phyloP scores from a whole-genome alignment of 2,329 filamentous ascomycete genomes.

The Trichophyton benhamiae region DNA sequence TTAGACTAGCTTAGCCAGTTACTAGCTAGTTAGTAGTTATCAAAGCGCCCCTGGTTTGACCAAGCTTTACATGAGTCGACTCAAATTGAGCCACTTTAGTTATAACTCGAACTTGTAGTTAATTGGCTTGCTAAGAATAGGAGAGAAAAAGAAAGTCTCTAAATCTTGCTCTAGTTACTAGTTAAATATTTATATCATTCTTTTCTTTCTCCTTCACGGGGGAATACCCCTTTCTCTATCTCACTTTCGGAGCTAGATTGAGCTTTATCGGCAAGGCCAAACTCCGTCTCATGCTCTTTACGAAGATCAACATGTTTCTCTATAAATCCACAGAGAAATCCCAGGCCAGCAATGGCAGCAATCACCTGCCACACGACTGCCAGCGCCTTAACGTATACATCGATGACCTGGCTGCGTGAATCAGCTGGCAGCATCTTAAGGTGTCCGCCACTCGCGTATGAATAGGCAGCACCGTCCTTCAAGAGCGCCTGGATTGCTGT shows the following conservation, averaged over 20 bases:
- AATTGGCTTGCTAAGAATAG: too few species aligned
- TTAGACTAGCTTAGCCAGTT: too few species aligned
- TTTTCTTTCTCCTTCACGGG: too few species aligned
- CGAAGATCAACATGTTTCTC: conserved; percentile 7
- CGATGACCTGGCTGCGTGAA: background rate
- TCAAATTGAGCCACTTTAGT: too few species aligned
- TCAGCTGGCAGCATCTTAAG: background rate
- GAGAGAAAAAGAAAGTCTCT: too few species aligned
- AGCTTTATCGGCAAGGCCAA: background rate
- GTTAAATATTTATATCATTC: too few species aligned
- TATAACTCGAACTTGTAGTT: too few species aligned
- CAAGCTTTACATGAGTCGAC: too few species aligned
- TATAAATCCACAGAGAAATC: conserved; percentile 4
- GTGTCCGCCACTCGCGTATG: background rate
- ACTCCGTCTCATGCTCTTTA: conserved; percentile 10
- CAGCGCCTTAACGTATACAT: background rate
- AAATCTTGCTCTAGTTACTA: too few species aligned
- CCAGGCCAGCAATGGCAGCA: conserved; percentile 4
- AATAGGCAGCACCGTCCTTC: conserved; percentile 6
- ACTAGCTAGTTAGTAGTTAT: too few species aligned
- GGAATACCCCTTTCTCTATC: background rate
- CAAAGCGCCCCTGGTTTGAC: too few species aligned
- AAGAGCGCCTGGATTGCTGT: background rate
- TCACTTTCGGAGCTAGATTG: background rate
- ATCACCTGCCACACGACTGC: conserved; percentile 6